Evolutionary conservation across 768 basidiomycete species (phyloP).

Genomic region (Tricholoma terreum): DNA sequence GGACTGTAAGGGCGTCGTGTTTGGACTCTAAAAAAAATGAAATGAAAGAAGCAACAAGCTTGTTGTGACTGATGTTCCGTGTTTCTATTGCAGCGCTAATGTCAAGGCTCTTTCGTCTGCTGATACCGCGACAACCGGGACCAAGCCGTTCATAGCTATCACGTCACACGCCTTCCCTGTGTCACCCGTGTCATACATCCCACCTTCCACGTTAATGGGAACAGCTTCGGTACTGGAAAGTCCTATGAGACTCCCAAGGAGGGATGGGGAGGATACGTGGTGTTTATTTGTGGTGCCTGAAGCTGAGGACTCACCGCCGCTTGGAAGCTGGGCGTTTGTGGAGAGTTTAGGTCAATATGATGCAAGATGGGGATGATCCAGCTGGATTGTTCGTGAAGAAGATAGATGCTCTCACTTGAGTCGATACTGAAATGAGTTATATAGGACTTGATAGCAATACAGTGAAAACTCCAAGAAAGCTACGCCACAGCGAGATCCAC

Average conservation of each 20-base stretch:
- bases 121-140: background rate
- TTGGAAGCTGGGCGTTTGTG: conserved; percentile 33
- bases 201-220: conserved; percentile 19
- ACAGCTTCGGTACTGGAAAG: conserved; percentile 14
- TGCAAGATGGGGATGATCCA: conserved; percentile 26
- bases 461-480: background rate
- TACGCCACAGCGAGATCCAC: background rate
- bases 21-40: no score
- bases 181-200: conserved; percentile 53
- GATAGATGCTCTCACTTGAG: background rate
- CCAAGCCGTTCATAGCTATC: conserved; percentile 39
- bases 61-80: background rate
- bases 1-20: conserved; percentile 35
- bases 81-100: conserved; percentile 1
- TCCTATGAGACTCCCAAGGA: conserved; percentile 40
- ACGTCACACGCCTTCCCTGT: conserved; percentile 41
- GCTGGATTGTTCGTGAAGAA: background rate
- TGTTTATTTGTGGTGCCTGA: conserved; percentile 36
- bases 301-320: conserved; percentile 2
- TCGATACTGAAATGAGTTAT: background rate
- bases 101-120: no score
- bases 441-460: background rate
- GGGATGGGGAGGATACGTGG: conserved; percentile 54
- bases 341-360: conserved; percentile 29
- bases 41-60: background rate